phyloP scores from a whole-genome alignment of 2,329 filamentous ascomycete genomes.

The Microdochium bolleyi region DNA sequence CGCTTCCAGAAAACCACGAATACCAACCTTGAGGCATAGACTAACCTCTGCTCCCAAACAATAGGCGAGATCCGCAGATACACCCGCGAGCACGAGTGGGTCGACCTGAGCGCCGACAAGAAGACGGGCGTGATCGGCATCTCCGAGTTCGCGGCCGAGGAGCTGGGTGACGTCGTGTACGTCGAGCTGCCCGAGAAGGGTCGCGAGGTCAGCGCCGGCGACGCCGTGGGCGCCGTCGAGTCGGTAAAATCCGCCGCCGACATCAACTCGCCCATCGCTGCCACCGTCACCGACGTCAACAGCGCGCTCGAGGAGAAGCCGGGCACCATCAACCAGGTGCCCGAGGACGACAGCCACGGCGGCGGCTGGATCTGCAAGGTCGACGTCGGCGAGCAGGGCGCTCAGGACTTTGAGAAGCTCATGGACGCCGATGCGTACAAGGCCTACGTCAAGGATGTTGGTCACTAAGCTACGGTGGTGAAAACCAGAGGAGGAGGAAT shows the following conservation, averaged over 20 bases:
- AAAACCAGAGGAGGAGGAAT: background rate
- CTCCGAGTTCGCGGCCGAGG: slow-evolving; percentile 82
- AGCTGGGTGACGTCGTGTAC: slow-evolving; percentile 93
- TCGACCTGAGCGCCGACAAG: slow-evolving; percentile 76
- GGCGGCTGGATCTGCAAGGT: slow-evolving; percentile 94
- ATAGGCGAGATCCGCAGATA: slow-evolving; percentile 69
- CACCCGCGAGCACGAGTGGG: slow-evolving; percentile 97
- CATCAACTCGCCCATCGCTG: slow-evolving; percentile 81
- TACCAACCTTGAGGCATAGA: background rate
- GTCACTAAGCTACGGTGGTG: slow-evolving; percentile 22
- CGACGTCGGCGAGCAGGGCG: slow-evolving; percentile 57
- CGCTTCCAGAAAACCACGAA: slow-evolving; percentile 21
- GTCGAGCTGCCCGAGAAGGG: slow-evolving; percentile 80
- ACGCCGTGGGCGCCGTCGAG: slow-evolving; percentile 89
- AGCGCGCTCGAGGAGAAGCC: slow-evolving; percentile 73
- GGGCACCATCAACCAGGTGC: slow-evolving; percentile 77
- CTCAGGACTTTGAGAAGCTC: slow-evolving; percentile 63
- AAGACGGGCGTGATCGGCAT: slow-evolving; percentile 80
- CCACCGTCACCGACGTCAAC: slow-evolving; percentile 72
- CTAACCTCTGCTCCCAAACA: background rate
- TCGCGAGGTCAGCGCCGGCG: slow-evolving; percentile 63
- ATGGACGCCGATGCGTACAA: slow-evolving; percentile 76
- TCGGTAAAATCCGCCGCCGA: slow-evolving; percentile 98
- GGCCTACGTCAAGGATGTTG: slow-evolving; percentile 49
- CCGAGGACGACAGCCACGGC: slow-evolving; percentile 66